Percentiles rank a stretch among this genome's conserved stretches.
Conservation (phyloP, 108 stramenopile species). For the Fragilaria crotonensis region DNA sequence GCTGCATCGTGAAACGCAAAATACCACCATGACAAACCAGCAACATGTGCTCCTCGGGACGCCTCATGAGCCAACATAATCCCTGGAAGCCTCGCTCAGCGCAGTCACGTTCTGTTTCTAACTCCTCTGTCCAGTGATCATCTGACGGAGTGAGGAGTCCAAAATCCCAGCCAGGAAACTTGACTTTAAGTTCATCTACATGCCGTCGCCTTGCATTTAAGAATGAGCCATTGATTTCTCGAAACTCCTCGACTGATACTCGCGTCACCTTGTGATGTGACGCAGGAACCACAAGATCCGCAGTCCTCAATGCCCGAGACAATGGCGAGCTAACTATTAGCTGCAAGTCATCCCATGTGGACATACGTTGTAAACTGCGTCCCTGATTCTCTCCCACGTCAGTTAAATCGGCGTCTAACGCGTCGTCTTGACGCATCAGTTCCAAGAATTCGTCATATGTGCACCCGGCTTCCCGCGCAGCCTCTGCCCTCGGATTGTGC, state of each 20-base stretch:
- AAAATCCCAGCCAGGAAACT: slow-evolving; percentile 70
- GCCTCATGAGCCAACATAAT: slow-evolving; percentile 43
- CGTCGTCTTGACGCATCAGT: slow-evolving; percentile 70
- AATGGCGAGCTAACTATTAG: slow-evolving; percentile 34
- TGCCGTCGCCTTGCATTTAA: slow-evolving; percentile 63
- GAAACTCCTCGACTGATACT: slow-evolving; percentile 50
- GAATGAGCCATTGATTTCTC: slow-evolving; percentile 72
- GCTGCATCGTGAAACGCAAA: slow-evolving; percentile 50
- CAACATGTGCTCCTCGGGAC: slow-evolving; percentile 42
- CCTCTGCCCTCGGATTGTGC: slow-evolving; percentile 79
- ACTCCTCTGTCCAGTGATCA: slow-evolving; percentile 49
- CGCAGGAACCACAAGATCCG: slow-evolving; percentile 28
- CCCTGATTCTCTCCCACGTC: slow-evolving; percentile 46
- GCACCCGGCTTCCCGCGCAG: slow-evolving; percentile 52
- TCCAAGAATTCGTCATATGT: slow-evolving; percentile 55
- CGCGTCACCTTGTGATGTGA: slow-evolving; percentile 1
- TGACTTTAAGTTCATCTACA: slow-evolving; percentile 24
- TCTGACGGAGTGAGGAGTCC: slow-evolving; percentile 21
- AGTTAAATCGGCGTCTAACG: slow-evolving; percentile 52
- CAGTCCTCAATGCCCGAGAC: slow-evolving; percentile 33
- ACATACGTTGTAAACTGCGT: slow-evolving; percentile 26
- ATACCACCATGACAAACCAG: slow-evolving; percentile 68
- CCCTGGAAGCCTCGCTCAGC: slow-evolving; percentile 64
- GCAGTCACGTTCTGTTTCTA: slow-evolving; percentile 48
- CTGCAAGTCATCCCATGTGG: background rate